Evolutionary conservation across 2,329 filamentous ascomycete species (phyloP).

Genomic region (Pseudovirgaria hyperparasitica): DNA sequence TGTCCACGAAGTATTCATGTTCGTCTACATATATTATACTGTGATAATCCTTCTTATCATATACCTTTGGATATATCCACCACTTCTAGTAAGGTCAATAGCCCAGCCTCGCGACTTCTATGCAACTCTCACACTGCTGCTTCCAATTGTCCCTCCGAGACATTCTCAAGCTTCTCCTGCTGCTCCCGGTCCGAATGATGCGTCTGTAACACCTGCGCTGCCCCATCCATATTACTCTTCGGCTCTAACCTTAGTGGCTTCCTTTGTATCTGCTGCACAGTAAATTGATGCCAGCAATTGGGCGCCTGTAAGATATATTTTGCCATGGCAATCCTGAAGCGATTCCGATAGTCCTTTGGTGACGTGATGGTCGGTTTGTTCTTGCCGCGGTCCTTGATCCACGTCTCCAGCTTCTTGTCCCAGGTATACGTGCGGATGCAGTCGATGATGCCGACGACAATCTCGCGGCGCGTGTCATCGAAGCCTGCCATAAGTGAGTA

Average conservation of each 20-base stretch:
- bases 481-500: constrained; percentile 98
- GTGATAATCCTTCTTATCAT: no score
- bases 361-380: constrained; percentile 88
- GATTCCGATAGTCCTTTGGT: constrained; percentile 92
- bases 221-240: constrained; percentile 1
- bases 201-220: constrained; percentile 1
- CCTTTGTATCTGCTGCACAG: constrained; percentile 3
- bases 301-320: constrained; percentile 68
- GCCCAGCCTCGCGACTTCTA: no score
- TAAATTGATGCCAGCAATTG: constrained; percentile 63
- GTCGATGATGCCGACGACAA: constrained; percentile 96
- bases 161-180: no score
- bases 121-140: no score
- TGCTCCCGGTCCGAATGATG: no score
- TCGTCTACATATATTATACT: no score
- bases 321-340: constrained; percentile 94
- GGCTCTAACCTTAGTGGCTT: constrained; percentile 2
- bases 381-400: constrained; percentile 95
- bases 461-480: constrained; percentile 75
- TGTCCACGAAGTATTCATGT: no score
- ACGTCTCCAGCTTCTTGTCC: constrained; percentile 99
- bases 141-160: no score
- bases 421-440: constrained; percentile 98
- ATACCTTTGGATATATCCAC: no score
- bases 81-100: no score